phyloP scores from a whole-genome alignment of 2,329 filamentous ascomycete species.

The Colletotrichum endophyticum region DNA sequence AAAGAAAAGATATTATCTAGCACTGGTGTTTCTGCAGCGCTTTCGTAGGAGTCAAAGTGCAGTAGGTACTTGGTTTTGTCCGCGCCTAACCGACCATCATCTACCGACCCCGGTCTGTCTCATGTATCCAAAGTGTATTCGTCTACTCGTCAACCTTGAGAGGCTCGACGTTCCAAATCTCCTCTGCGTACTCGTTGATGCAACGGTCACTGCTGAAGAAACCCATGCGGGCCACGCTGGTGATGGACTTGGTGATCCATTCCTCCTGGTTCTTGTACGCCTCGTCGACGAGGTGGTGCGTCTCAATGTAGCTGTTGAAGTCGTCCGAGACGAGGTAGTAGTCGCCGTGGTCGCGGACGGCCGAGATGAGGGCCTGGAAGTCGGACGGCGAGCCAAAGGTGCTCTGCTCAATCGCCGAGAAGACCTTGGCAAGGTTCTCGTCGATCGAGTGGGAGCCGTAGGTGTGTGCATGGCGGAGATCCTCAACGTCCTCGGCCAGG shows the following conservation, averaged over 20 bases:
- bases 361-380: constrained; percentile 83
- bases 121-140: not conserved
- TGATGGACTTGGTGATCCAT: constrained; percentile 91
- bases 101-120: not conserved
- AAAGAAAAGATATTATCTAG: constrained; percentile 17
- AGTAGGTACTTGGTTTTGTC: constrained; percentile 5
- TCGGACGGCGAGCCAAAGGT: constrained; percentile 80
- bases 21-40: constrained; percentile 7
- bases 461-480: constrained; percentile 87
- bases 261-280: constrained; percentile 90
- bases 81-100: not conserved
- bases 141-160: constrained; percentile 50
- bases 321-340: constrained; percentile 98
- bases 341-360: constrained; percentile 91
- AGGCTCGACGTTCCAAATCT: constrained; percentile 96
- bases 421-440: constrained; percentile 78
- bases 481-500: constrained; percentile 93
- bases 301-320: constrained; percentile 93
- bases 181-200: constrained; percentile 96
- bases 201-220: constrained; percentile 96
- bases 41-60: not conserved
- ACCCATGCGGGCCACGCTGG: constrained; percentile 89
- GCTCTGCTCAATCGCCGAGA: constrained; percentile 78
- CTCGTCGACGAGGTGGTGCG: constrained; percentile 88
- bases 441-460: constrained; percentile 84